Evolutionary conservation across 805 yeast genomes (phyloP).

Genomic region (Torulaspora microellipsoides): DNA sequence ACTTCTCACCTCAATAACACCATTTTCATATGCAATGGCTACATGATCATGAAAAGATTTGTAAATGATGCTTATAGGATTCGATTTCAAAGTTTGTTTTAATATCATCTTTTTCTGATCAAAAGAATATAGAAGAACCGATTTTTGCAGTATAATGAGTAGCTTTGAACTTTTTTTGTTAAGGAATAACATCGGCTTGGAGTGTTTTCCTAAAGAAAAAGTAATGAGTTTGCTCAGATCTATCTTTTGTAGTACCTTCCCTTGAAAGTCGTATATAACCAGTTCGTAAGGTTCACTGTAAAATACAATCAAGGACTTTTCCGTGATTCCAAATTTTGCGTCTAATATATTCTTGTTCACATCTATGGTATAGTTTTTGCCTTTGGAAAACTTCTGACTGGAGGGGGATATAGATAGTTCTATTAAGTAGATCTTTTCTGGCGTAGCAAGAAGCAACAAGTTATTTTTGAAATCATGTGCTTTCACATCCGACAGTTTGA

Average conservation of each 20-base stretch:
- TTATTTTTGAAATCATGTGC: slow-evolving; percentile 28
- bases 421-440: slow-evolving; percentile 10
- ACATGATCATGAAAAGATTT: slow-evolving; percentile 14
- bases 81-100: slow-evolving; percentile 12
- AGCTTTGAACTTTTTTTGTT: slow-evolving; percentile 32
- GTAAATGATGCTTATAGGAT: slow-evolving; percentile 16
- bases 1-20: slow-evolving; percentile 25
- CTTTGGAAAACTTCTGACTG: slow-evolving; percentile 8
- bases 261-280: slow-evolving; percentile 28
- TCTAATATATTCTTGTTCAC: slow-evolving; percentile 11
- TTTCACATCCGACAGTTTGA: slow-evolving; percentile 14
- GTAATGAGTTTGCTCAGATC: slow-evolving; percentile 16
- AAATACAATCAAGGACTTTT: slow-evolving; percentile 30
- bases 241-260: slow-evolving; percentile 25
- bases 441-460: slow-evolving; percentile 24
- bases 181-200: slow-evolving; percentile 12
- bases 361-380: slow-evolving; percentile 13
- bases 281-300: slow-evolving; percentile 20
- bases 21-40: slow-evolving; percentile 21
- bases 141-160: slow-evolving; percentile 24
- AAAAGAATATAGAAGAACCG: slow-evolving; percentile 28
- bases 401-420: slow-evolving; percentile 6
- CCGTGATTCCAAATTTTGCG: slow-evolving; percentile 32
- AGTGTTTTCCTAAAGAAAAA: slow-evolving; percentile 3
- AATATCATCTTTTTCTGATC: slow-evolving; percentile 28